Evolutionary conservation across 257 asterid species (phyloP).

Genomic region (Eustoma russellianum): DNA sequence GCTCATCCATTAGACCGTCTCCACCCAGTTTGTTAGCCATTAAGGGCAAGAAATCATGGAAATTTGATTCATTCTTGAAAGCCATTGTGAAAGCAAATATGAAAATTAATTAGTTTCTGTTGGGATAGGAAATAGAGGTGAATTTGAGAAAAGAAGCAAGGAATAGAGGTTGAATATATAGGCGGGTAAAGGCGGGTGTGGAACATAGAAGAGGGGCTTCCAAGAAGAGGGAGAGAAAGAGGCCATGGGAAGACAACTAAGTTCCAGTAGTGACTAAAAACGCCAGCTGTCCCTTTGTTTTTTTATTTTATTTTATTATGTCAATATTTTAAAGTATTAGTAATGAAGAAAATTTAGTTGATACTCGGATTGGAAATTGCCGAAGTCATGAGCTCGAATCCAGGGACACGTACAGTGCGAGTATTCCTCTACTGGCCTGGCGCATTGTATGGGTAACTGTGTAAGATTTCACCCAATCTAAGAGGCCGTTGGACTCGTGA

Average conservation of each 20-base stretch:
- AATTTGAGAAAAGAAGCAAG: neutral
- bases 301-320: too few species aligned
- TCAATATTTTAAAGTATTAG: too few species aligned
- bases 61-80: slow-evolving; percentile 20
- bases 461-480: too few species aligned
- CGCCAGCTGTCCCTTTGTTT: slow-evolving; percentile 4
- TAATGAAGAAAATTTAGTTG: too few species aligned
- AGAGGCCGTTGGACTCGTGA: too few species aligned
- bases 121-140: neutral
- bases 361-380: too few species aligned
- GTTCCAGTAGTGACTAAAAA: slow-evolving; percentile 2
- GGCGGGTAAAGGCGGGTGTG: neutral
- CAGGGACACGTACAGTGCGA: too few species aligned
- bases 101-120: neutral
- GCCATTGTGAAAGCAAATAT: slow-evolving; percentile 10
- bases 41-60: slow-evolving; percentile 41
- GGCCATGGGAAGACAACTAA: slow-evolving; percentile 17
- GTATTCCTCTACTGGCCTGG: too few species aligned
- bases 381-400: too few species aligned
- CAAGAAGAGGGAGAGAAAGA: slow-evolving; percentile 19
- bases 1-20: slow-evolving; percentile 40
- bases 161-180: slow-evolving; percentile 7
- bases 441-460: too few species aligned
- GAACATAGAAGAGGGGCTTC: slow-evolving; percentile 5
- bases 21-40: slow-evolving; percentile 61